Percentiles rank a stretch among this genome's conserved stretches.
phyloP scores from a whole-genome alignment of 2,329 filamentous ascomycete genomes.

The Berkeleyomyces basicola region DNA sequence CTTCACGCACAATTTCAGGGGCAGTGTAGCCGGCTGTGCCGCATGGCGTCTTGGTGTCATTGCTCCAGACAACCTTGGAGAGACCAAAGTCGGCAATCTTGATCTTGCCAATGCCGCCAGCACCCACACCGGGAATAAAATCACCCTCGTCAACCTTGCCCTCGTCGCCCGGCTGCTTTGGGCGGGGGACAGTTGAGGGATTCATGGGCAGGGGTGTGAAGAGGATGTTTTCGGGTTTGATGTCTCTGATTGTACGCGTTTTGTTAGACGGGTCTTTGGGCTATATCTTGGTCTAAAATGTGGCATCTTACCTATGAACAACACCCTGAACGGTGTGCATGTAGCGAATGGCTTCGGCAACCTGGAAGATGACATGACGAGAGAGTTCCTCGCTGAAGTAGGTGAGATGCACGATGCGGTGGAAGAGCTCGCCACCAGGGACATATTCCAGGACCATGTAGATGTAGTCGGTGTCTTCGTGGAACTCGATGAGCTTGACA shows the following conservation, averaged over 20 bases:
- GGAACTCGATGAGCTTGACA: conserved; percentile 82
- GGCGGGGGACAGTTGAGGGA: conserved; percentile 64
- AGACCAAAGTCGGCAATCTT: conserved; percentile 97
- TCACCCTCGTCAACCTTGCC: conserved; percentile 96
- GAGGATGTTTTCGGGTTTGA: conserved; percentile 94
- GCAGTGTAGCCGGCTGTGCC: conserved; percentile 96
- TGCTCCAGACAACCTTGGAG: conserved; percentile 97
- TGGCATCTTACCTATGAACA: conserved; percentile 67
- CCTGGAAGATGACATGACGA: conserved; percentile 84
- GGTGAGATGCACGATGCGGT: conserved; percentile 93
- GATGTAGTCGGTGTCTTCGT: conserved; percentile 87
- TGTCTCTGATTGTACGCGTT: conserved; percentile 49
- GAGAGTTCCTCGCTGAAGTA: conserved; percentile 97
- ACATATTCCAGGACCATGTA: conserved; percentile 94
- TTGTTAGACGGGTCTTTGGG: background rate
- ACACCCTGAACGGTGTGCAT: conserved; percentile 89
- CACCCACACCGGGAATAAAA: conserved; percentile 63
- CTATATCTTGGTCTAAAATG: background rate
- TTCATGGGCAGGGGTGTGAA: conserved; percentile 77
- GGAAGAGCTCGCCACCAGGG: conserved; percentile 89
- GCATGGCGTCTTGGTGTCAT: conserved; percentile 96
- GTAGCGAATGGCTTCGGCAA: conserved; percentile 83
- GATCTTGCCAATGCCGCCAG: conserved; percentile 83
- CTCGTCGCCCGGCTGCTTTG: conserved; percentile 74
- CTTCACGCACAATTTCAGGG: conserved; percentile 96